Base-by-base conservation (phyloP, 257 asterid species). In the Petunia axillaris region DNA sequence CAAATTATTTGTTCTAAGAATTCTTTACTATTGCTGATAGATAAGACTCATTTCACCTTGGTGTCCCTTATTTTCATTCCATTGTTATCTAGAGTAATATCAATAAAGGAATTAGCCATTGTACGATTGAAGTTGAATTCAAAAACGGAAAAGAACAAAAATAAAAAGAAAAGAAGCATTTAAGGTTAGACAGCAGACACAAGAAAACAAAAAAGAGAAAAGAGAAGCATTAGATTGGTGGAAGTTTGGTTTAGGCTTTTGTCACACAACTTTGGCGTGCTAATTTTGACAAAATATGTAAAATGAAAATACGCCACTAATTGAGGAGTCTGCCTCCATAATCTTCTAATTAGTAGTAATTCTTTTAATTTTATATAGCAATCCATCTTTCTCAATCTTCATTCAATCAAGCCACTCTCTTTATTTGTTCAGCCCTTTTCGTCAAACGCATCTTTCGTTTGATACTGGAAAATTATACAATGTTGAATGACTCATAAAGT, bases 241-340 rank as follows among this genome's bases (percentile, higher is more conserved):
- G 11, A 70, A 46, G 60, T 71, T 71, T 71, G 25, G 77, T 71
- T 15, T 46, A 70, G 8, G 77, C 53, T 10, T 25, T 25, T 70
- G 59, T 25, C 77, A 71, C 77, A 71, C 43, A 48, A 25, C 59
- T 71, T 70, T 71, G 43, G 77, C 77, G 60, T 71, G 60, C 8
- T 2, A 71, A 71, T 25, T 71, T 71, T 71, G 77, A 71, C 77
- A 71, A 71, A 25, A 48, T 35, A 38, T 71, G 6, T 71, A 71
- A 35, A n/a, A 4, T 48, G 60, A 52, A 71, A 71, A 48, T 3
- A 48, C 43, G 9, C 77, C 77, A 71, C 77, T 71, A 48, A 71
- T 71, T 71, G 7, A 71, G 60, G 58, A 6, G 35, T 25, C 60
- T 71, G 44, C 44, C 15, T 71, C 35, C 25, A 25, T 25, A 25